Percentiles rank a stretch among this genome's conserved stretches.
These are phyloP conservation scores for Lasiodiplodia gonubiensis DNA, from an alignment of 2,329 filamentous ascomycete genomes.

Conservation along the genomic window DNA sequence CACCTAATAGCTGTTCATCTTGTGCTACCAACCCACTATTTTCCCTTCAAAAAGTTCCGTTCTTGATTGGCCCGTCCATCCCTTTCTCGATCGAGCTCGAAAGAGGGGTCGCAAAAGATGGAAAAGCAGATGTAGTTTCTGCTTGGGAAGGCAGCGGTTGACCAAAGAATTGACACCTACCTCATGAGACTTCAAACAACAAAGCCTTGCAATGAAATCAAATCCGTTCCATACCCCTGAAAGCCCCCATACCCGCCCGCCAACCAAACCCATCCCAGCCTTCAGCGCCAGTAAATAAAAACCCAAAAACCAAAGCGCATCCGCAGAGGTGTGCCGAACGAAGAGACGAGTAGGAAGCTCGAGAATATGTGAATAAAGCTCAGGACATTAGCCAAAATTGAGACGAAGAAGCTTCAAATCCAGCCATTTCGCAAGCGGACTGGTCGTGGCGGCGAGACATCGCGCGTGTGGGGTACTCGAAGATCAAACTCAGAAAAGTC, in stretches of 20 bases:
- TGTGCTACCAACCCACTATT: neutral
- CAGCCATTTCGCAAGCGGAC: neutral
- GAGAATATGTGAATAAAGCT: neutral
- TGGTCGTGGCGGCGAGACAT: neutral
- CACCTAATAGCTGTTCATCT: neutral
- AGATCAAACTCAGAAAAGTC: neutral
- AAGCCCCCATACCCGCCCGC: neutral
- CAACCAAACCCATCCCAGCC: neutral
- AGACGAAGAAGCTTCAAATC: neutral
- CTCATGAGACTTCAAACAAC: neutral
- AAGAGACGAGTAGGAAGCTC: neutral
- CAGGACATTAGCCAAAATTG: neutral
- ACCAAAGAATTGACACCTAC: neutral
- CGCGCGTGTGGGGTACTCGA: neutral
- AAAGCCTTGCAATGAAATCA: neutral
- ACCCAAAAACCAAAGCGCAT: neutral
- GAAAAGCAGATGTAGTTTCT: neutral
- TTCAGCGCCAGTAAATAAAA: neutral
- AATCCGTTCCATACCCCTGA: neutral
- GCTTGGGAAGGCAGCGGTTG: neutral
- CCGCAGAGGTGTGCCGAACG: neutral
- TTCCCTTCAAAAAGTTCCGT: neutral
- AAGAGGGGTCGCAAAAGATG: neutral
- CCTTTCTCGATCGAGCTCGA: neutral
- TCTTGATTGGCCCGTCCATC: neutral